Percentiles rank a stretch among this genome's conserved stretches.
phyloP scores from a whole-genome alignment of 371 early-diverging fungal genomes.

The Rhizopus arrhizus region DNA sequence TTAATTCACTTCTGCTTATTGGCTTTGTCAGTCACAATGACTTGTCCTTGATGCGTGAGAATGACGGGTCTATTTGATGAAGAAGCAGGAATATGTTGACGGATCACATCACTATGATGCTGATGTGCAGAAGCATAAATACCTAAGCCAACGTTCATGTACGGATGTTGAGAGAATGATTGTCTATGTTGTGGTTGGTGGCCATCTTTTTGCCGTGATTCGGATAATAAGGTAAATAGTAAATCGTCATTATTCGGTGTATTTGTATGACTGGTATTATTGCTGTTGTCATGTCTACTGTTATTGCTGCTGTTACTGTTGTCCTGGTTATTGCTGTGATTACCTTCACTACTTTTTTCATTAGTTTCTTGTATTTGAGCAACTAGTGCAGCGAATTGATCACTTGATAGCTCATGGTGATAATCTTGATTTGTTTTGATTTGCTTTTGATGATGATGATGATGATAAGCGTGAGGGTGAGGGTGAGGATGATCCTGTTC shows the following conservation, averaged over 20 bases:
- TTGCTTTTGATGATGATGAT: not conserved
- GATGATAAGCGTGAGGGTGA: not conserved
- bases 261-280: not conserved
- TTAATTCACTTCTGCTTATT: not conserved
- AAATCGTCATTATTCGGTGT: constrained; percentile 13
- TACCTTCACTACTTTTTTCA: not conserved
- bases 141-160: constrained; percentile 52
- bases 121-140: constrained; percentile 59
- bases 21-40: constrained; percentile 8
- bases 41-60: constrained; percentile 33
- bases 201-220: constrained; percentile 14
- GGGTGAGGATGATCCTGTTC: not conserved
- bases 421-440: constrained; percentile 1
- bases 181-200: constrained; percentile 20
- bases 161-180: constrained; percentile 17
- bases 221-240: constrained; percentile 19
- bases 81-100: constrained; percentile 41
- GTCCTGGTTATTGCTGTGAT: not conserved
- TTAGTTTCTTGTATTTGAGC: constrained; percentile 26
- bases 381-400: constrained; percentile 26
- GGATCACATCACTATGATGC: constrained; percentile 53
- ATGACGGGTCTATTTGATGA: constrained; percentile 23
- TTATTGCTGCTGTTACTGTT: constrained; percentile 4
- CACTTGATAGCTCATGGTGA: constrained; percentile 5
- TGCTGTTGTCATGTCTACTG: not conserved